Conservation (phyloP, 306 rosid genomes). For the Medicago arabica region DNA sequence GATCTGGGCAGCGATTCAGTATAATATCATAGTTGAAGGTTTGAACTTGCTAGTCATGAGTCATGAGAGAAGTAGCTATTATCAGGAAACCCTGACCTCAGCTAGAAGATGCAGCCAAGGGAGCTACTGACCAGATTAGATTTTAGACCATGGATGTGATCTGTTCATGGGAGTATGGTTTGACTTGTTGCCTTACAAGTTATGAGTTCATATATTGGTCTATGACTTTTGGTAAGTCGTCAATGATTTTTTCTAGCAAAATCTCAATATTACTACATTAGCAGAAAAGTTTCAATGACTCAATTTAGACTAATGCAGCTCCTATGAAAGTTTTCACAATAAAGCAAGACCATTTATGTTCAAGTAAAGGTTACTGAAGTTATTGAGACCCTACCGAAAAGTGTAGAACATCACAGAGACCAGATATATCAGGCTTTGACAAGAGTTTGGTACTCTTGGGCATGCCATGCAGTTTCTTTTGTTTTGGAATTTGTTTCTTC, state of each 20-base stretch:
- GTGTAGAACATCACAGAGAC: constrained; percentile 65
- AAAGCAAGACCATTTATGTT: constrained; percentile 1
- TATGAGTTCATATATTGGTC: constrained; percentile 13
- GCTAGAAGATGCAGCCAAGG: background rate
- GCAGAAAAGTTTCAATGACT: background rate
- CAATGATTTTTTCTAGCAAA: background rate
- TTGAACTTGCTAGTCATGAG: background rate
- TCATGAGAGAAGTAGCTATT: background rate
- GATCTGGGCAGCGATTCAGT: background rate
- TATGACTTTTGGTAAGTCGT: background rate
- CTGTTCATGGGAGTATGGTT: background rate
- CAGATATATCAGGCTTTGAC: constrained; percentile 58
- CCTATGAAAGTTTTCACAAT: constrained; percentile 4
- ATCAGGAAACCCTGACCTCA: background rate
- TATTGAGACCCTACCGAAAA: constrained; percentile 57
- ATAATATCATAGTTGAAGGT: constrained; percentile 6
- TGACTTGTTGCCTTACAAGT: background rate
- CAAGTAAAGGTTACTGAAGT: constrained; percentile 20
- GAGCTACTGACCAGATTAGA: background rate
- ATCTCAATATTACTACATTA: background rate
- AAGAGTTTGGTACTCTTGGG: constrained; percentile 52
- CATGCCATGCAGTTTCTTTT: constrained; percentile 44
- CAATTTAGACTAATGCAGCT: constrained; percentile 1
- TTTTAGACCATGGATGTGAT: constrained; percentile 7
- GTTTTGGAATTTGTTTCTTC: constrained; percentile 42